Base-by-base conservation (phyloP, 1,284 basidiomycete genomes). In the Irpex lacteus region DNA sequence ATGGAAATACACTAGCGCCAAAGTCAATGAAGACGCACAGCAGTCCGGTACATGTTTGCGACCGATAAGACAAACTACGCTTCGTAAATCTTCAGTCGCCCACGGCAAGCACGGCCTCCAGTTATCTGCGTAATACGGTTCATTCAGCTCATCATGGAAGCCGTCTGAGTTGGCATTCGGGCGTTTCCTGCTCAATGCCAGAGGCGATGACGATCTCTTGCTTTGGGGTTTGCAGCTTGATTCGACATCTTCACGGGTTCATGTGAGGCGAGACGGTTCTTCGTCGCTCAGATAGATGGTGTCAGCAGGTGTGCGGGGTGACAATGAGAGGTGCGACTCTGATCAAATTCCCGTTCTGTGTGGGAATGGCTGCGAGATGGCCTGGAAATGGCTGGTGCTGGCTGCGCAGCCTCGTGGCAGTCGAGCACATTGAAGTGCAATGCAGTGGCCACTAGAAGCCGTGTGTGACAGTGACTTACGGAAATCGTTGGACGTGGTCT, bases 391-490 rank as follows among this genome's bases (percentile, higher is more conserved):
- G 11, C 40, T 44, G 40, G 40, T 44, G 40, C 40, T 15, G 40
- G 8, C 40, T 52, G 50, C 34, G 54, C 54, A 36, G 54, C 54
- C 54, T 56, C 54, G 26, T 18, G 54, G 54, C 26, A 15, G 19
- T 32, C 18, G 54, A 56, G 21, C 13, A 56, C 21, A 36, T 26
- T 34, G 54, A 18, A 34, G 5, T 34, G 21, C 26, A 56, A 15
- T 18, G n/a, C 50, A 53, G 21, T 36, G 54, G 54, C 54, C 54
- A 34, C 54, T 56, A 56, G 54, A 56, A 56, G 54, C 54, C 34
- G 54, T 34, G 21, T 56, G 54, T 56, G 54, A 56, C 54, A 36
- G 54, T 56, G 54, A 56, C 54, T 8, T 19, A 56, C 54, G 54
- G 54, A 56, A 56, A 56, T 56, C 34, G 54, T 56, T 56, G 54